Evolutionary conservation across 2,329 filamentous ascomycete genomes (phyloP).

Genomic region (Septoria petroselini): DNA sequence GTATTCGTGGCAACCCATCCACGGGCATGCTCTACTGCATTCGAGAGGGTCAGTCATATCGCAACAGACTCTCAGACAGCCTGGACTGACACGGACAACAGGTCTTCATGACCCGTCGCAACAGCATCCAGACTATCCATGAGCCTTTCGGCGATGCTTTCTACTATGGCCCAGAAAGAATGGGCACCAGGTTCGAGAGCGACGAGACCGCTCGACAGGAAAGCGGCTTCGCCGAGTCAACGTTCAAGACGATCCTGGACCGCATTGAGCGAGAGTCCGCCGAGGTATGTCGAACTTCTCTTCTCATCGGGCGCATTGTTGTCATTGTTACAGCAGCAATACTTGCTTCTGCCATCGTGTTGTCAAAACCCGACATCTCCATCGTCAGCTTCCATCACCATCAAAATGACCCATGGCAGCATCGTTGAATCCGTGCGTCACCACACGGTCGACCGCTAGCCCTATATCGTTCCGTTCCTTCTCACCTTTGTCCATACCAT

Average conservation of each 20-base stretch:
- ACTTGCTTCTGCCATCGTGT: not conserved
- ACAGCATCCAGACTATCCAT: conserved; percentile 78
- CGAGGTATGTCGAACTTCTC: conserved; percentile 56
- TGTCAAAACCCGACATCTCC: not conserved
- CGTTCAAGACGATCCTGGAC: conserved; percentile 74
- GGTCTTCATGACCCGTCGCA: conserved; percentile 94
- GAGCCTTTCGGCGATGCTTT: conserved; percentile 97
- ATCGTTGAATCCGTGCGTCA: not conserved
- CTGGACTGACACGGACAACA: conserved; percentile 39
- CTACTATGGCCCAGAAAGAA: conserved; percentile 88
- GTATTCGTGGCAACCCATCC: conserved; percentile 95
- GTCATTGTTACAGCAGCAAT: not conserved
- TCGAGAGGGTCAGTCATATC: conserved; percentile 71
- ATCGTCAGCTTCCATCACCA: not conserved
- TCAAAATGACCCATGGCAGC: not conserved
- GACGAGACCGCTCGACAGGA: conserved; percentile 56
- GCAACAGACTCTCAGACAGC: conserved; percentile 3
- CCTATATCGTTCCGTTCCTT: not conserved
- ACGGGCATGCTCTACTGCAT: conserved; percentile 91
- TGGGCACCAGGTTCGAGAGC: conserved; percentile 73
- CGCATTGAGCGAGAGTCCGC: conserved; percentile 67
- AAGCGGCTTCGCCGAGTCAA: conserved; percentile 67
- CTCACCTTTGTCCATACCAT: not conserved
- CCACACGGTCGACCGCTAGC: not conserved
- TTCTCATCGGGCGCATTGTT: conserved; percentile 17